Conservation (phyloP, 768 basidiomycete species). For the Mycena alexandri region DNA sequence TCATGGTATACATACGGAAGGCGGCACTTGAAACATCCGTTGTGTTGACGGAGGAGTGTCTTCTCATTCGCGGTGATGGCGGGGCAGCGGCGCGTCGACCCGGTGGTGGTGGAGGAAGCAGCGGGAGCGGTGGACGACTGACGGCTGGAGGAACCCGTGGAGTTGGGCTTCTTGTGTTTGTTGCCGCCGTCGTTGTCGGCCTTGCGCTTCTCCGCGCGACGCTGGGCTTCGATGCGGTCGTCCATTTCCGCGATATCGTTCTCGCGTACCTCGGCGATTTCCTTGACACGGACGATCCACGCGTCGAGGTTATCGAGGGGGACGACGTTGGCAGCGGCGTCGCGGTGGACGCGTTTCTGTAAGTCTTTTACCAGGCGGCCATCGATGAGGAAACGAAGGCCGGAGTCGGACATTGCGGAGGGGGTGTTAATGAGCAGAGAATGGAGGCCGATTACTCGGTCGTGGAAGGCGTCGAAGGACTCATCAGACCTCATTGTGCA, state of each 20-base stretch:
- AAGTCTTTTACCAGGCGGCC: background rate
- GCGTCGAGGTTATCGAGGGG: background rate
- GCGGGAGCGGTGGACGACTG: too few relatives aligned
- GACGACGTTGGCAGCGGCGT: background rate
- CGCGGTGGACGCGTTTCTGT: background rate
- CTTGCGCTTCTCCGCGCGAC: too few relatives aligned
- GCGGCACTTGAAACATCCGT: too few relatives aligned
- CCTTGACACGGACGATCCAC: background rate
- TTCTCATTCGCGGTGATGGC: too few relatives aligned
- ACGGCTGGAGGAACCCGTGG: too few relatives aligned
- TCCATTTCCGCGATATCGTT: background rate
- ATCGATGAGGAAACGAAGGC: background rate
- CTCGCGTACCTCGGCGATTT: background rate
- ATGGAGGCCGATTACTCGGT: background rate
- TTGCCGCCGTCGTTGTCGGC: too few relatives aligned
- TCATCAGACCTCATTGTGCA: background rate
- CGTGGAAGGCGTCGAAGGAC: background rate
- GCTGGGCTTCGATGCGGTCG: background rate
- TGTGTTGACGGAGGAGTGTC: too few relatives aligned
- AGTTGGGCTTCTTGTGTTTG: too few relatives aligned
- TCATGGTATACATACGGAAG: too few relatives aligned
- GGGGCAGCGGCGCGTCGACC: too few relatives aligned
- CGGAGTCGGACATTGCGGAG: background rate
- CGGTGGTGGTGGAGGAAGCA: too few relatives aligned
- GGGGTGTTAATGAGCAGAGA: constrained; percentile 1